phyloP scores from a whole-genome alignment of 2,329 filamentous ascomycete species.

The Fusarium longipes region DNA sequence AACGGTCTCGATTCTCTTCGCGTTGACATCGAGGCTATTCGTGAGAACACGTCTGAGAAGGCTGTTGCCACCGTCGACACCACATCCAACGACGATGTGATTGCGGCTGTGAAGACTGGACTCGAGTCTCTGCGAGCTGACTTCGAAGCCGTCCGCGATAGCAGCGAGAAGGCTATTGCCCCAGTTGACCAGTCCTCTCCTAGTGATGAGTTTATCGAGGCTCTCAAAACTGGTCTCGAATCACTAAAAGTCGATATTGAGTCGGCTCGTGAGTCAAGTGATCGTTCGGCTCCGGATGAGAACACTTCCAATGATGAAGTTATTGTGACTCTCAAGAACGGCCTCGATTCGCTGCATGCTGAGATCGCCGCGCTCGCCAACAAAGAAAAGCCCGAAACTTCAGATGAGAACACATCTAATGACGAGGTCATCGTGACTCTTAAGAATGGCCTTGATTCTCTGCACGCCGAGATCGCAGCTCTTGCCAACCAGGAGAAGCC shows the following conservation, averaged over 20 bases:
- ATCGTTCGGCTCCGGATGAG: conserved; percentile 64
- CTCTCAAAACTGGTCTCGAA: conserved; percentile 39
- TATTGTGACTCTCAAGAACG: conserved; percentile 82
- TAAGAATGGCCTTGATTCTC: conserved; percentile 77
- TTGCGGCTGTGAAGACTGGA: conserved; percentile 37
- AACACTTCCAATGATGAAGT: conserved; percentile 85
- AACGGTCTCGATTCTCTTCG: conserved; percentile 40
- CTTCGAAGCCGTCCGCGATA: conserved; percentile 63
- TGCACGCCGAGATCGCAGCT: conserved; percentile 72
- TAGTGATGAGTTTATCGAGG: conserved; percentile 35
- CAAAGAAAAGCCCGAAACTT: conserved; percentile 57
- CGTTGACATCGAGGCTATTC: conserved; percentile 56
- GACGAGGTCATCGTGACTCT: conserved; percentile 88
- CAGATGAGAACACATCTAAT: conserved; percentile 52
- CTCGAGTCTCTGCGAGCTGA: conserved; percentile 33
- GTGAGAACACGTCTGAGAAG: conserved; percentile 65
- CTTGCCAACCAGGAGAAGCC: conserved; percentile 69
- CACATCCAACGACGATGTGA: conserved; percentile 37
- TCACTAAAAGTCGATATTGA: conserved; percentile 39
- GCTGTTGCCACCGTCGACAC: conserved; percentile 18
- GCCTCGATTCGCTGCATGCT: conserved; percentile 75
- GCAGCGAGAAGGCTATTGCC: conserved; percentile 60
- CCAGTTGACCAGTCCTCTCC: conserved; percentile 32
- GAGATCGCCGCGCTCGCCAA: conserved; percentile 73
- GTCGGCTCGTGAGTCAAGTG: conserved; percentile 72